A percentile compares a stretch with the other conserved stretches of the same genome.
These are phyloP conservation scores for Euphrasia arctica DNA, from an alignment of 305 asterid species.

Conservation along the genomic window DNA sequence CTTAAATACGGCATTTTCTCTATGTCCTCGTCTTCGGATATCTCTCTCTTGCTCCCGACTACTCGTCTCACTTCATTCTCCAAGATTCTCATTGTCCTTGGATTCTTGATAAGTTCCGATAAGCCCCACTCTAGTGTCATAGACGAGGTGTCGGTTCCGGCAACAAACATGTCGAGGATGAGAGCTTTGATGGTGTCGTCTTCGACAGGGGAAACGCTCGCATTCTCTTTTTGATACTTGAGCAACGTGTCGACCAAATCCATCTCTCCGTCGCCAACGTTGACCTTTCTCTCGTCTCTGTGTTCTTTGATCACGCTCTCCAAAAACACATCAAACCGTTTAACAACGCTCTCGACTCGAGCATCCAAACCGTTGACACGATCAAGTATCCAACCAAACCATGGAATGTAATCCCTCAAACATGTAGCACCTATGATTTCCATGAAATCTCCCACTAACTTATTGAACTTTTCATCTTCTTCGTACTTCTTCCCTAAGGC, in stretches of 20 bases:
- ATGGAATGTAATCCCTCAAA: too few species aligned
- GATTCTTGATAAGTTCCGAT: slow-evolving; percentile 34
- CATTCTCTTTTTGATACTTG: slow-evolving; percentile 23
- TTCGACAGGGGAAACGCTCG: slow-evolving; percentile 7
- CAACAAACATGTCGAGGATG: slow-evolving; percentile 36
- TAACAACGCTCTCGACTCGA: slow-evolving; percentile 21
- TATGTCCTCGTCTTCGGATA: slow-evolving; percentile 24
- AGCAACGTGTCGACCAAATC: slow-evolving; percentile 31
- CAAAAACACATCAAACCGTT: slow-evolving; percentile 20
- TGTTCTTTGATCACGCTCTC: slow-evolving; percentile 23
- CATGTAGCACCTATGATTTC: neutral
- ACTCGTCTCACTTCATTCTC: slow-evolving; percentile 31
- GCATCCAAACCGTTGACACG: slow-evolving; percentile 24
- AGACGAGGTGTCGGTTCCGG: slow-evolving; percentile 19
- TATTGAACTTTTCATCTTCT: slow-evolving; percentile 15
- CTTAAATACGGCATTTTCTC: too few species aligned
- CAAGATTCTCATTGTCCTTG: slow-evolving; percentile 24
- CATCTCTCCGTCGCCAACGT: neutral
- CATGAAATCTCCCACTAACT: neutral
- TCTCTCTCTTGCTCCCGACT: slow-evolving; percentile 18
- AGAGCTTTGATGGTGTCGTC: slow-evolving; percentile 29
- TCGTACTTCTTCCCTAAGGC: slow-evolving; percentile 30
- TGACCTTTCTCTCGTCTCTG: neutral
- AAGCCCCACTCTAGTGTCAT: slow-evolving; percentile 37
- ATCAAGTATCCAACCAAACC: neutral